Evolutionary conservation across 2,329 filamentous ascomycete genomes (phyloP).

Genomic region (Leptographium flavum): DNA sequence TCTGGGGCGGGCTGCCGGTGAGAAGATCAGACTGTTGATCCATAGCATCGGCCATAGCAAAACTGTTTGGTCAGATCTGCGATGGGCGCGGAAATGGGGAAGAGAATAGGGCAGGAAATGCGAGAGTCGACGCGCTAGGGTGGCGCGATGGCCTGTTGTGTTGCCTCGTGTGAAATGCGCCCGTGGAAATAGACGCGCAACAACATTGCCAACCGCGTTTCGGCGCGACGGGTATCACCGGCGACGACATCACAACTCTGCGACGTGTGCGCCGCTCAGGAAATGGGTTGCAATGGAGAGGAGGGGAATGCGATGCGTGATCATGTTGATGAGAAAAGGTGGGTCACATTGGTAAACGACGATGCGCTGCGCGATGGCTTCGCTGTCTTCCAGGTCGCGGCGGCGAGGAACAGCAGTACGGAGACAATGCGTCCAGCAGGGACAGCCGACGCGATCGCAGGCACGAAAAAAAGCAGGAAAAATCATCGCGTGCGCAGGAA

Average conservation of each 20-base stretch:
- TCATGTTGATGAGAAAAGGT: not conserved
- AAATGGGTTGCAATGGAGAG: too few species aligned
- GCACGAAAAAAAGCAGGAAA: not conserved
- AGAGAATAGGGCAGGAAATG: not conserved
- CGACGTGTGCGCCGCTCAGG: not conserved
- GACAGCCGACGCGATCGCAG: not conserved
- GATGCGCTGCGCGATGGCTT: not conserved
- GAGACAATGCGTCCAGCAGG: not conserved
- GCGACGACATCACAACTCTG: not conserved
- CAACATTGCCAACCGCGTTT: too few species aligned
- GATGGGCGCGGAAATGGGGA: not conserved
- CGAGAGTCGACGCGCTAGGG: not conserved
- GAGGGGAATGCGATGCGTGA: not conserved
- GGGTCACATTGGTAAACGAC: not conserved
- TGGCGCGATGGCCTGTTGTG: too few species aligned
- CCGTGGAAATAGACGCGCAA: too few species aligned
- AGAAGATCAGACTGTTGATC: conserved; percentile 33
- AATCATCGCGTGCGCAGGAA: too few species aligned
- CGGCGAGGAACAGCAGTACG: not conserved
- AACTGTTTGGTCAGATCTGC: too few species aligned
- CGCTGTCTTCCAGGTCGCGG: not conserved
- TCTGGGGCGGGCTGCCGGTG: conserved; percentile 32
- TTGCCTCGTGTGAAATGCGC: too few species aligned
- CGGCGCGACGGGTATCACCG: too few species aligned
- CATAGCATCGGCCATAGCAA: conserved; percentile 31